These are phyloP conservation scores for Ascocoryne sarcoides DNA, from an alignment of 2,329 filamentous ascomycete genomes.

Conservation along the genomic window DNA sequence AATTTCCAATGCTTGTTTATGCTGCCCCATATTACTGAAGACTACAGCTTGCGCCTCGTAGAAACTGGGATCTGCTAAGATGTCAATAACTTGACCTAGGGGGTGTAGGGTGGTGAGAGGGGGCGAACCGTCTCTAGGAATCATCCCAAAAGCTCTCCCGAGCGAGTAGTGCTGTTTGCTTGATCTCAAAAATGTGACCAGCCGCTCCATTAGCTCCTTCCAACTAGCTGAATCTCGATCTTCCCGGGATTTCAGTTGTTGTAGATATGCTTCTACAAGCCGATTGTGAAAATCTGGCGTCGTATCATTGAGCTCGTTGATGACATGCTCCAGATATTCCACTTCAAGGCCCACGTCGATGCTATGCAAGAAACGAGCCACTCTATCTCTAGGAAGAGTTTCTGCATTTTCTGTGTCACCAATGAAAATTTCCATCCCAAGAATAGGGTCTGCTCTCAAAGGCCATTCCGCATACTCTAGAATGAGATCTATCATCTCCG, in stretches of 20 bases:
- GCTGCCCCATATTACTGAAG: constrained; percentile 87
- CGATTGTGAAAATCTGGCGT: constrained; percentile 82
- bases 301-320: constrained; percentile 75
- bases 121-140: constrained; percentile 67
- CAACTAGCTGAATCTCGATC: constrained; percentile 39
- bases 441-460: constrained; percentile 57
- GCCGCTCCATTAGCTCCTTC: constrained; percentile 51
- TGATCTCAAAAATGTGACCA: constrained; percentile 66
- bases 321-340: constrained; percentile 82
- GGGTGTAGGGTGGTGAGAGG: background rate
- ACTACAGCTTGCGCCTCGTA: constrained; percentile 87
- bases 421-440: constrained; percentile 88
- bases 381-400: constrained; percentile 67
- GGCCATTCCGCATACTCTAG: constrained; percentile 90
- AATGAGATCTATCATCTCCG: constrained; percentile 82
- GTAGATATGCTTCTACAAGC: constrained; percentile 64
- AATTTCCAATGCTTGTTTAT: constrained; percentile 92
- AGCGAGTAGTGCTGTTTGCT: constrained; percentile 79
- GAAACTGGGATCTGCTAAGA: constrained; percentile 61
- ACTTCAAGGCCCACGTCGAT: constrained; percentile 67
- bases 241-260: constrained; percentile 33
- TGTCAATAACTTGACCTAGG: constrained; percentile 9
- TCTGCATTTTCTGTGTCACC: constrained; percentile 94
- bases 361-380: constrained; percentile 63
- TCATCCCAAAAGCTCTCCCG: constrained; percentile 63